phyloP scores from a whole-genome alignment of 2,329 filamentous ascomycete genomes.

The Fusarium albidum region DNA sequence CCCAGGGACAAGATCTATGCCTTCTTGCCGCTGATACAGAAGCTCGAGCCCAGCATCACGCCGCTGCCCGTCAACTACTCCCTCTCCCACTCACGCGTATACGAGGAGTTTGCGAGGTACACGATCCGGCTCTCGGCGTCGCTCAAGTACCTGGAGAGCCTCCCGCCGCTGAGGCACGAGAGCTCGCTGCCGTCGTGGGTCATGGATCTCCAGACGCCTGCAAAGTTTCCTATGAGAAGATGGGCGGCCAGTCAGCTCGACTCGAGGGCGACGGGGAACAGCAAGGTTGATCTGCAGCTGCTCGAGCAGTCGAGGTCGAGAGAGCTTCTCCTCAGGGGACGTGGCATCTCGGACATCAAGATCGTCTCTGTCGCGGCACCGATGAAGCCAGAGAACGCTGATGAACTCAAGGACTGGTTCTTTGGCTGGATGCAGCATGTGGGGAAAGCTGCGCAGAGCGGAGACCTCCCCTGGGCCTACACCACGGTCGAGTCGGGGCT shows the following conservation, averaged over 20 bases:
- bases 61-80: constrained; percentile 22
- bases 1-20: constrained; percentile 26
- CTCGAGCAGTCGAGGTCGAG: constrained; percentile 5
- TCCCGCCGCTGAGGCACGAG: constrained; percentile 8
- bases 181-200: constrained; percentile 24
- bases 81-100: constrained; percentile 14
- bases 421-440: constrained; percentile 10
- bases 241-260: constrained; percentile 23
- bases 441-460: constrained; percentile 9
- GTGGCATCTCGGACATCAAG: constrained; percentile 10
- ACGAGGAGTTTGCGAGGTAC: constrained; percentile 21
- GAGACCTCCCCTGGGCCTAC: constrained; percentile 17
- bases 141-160: constrained; percentile 23
- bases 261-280: constrained; percentile 10
- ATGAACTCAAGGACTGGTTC: constrained; percentile 17
- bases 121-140: constrained; percentile 16
- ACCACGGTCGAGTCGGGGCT: constrained; percentile 8
- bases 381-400: constrained; percentile 4
- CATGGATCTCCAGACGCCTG: constrained; percentile 24
- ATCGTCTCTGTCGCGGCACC: constrained; percentile 10
- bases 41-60: constrained; percentile 13
- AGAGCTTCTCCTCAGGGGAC: constrained; percentile 11
- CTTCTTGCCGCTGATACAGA: constrained; percentile 24
- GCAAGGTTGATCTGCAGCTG: constrained; percentile 18
- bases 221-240: constrained; percentile 21